Evolutionary conservation across 768 basidiomycete species (phyloP).

Genomic region (Pulveroboletus frians): DNA sequence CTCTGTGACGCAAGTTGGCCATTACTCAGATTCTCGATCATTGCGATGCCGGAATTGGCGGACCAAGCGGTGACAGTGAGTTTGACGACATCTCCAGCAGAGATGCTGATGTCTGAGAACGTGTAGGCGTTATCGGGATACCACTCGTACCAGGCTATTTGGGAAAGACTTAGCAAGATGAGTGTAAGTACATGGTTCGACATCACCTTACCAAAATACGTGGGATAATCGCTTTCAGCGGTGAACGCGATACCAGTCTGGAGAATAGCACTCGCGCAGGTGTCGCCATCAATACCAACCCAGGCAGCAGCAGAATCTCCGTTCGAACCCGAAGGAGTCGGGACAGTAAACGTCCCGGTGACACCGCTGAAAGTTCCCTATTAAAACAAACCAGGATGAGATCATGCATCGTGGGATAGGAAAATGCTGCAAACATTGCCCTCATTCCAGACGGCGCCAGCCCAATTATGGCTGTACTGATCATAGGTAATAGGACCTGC

Average conservation of each 20-base stretch:
- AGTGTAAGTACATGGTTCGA: too few relatives aligned
- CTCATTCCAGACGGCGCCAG: constrained; percentile 3
- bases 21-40: constrained; percentile 1
- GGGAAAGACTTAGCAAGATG: background rate
- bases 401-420: background rate
- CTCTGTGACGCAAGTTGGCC: background rate
- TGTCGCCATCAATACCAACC: constrained; percentile 12
- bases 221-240: background rate
- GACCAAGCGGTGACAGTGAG: background rate
- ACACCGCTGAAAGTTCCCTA: constrained; percentile 9
- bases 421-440: background rate
- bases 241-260: constrained; percentile 2
- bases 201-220: background rate
- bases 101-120: constrained; percentile 1
- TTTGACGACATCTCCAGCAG: constrained; percentile 8
- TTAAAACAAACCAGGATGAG: background rate
- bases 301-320: constrained; percentile 2
- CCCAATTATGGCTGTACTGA: constrained; percentile 7
- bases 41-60: background rate
- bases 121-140: background rate
- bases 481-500: background rate
- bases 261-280: background rate
- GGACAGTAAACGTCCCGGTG: constrained; percentile 7
- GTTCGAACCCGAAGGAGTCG: background rate
- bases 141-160: constrained; percentile 13